Evolutionary conservation across 176 grass and related monocot species (phyloP).

Genomic region (Chloris gayana): DNA sequence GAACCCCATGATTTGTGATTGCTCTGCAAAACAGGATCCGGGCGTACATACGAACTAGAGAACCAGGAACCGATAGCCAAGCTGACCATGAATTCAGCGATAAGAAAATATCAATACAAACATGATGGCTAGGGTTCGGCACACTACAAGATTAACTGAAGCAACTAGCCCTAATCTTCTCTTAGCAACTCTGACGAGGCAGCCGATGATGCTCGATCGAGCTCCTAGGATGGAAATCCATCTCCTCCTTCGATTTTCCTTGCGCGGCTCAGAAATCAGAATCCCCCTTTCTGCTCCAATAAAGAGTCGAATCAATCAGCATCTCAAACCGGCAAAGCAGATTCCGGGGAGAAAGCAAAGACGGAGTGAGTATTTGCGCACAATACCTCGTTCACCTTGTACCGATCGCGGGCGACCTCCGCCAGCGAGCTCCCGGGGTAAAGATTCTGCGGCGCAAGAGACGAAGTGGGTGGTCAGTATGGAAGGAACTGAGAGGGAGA

Average conservation of each 20-base stretch:
- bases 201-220: conserved; percentile 31
- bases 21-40: not conserved
- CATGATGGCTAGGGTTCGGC: conserved; percentile 23
- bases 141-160: conserved; percentile 10
- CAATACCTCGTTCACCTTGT: conserved; percentile 62
- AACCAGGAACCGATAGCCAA: not conserved
- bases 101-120: not conserved
- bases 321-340: not conserved
- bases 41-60: not conserved
- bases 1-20: not conserved
- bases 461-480: conserved; percentile 37
- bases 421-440: conserved; percentile 38
- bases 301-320: conserved; percentile 9
- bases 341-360: conserved; percentile 12
- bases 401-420: conserved; percentile 51
- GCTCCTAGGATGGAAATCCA: conserved; percentile 30
- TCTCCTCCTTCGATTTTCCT: not conserved
- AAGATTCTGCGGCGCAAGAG: conserved; percentile 23
- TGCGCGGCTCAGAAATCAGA: conserved; percentile 45
- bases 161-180: conserved; percentile 35
- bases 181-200: conserved; percentile 8
- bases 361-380: conserved; percentile 13
- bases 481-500: not conserved
- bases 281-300: conserved; percentile 49
- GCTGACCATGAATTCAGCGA: not conserved